Base-by-base conservation (phyloP, 164 flowering plant species). In the Umbilicus rupestris region DNA sequence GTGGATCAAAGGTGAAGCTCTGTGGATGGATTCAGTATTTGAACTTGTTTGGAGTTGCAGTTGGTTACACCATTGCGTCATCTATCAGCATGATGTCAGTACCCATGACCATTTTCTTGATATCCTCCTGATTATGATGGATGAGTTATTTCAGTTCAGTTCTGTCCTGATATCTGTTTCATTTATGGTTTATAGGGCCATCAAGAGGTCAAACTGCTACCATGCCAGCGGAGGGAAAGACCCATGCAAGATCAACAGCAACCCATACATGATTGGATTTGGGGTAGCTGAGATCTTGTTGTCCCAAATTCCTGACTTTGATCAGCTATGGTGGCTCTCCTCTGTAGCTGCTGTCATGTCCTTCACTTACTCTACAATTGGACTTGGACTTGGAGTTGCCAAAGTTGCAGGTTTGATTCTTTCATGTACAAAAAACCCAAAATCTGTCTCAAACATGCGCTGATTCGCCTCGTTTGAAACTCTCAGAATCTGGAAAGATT, bases 51-150 rank as follows among this genome's bases (percentile, higher is more conserved):
- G 96, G 96, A 1, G 83, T 81, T n/a, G 83, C 88, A 14, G 81
- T 89, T 70, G 90, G 92, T 0, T 85, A 87, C 82, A 89, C 92
- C 7, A 89, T 89, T 30, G 88, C 96, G 3, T 71, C 92, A 3
- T 80, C 96, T 20, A 80, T 85, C 15, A 89, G 92, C 77, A 85
- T 87, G 92, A 78, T 74, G 92, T 84, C 57, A 79, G 92, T 65
- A 19, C 33, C 11, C 20, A 33, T 9, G n/a, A 3, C 1, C 1
- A 28, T 67, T 16, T 39, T 41, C n/a, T n/a, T n/a, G n/a, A n/a
- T n/a, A n/a, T n/a, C n/a, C n/a, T n/a, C n/a, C n/a, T n/a, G n/a
- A n/a, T n/a, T n/a, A n/a, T n/a, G n/a, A n/a, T n/a, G n/a, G n/a
- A n/a, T n/a, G n/a, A n/a, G n/a, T n/a, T n/a, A n/a, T n/a, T n/a